phyloP scores from a whole-genome alignment of 495 filamentous ascomycete species.

The Opeltia flavorubescens region DNA sequence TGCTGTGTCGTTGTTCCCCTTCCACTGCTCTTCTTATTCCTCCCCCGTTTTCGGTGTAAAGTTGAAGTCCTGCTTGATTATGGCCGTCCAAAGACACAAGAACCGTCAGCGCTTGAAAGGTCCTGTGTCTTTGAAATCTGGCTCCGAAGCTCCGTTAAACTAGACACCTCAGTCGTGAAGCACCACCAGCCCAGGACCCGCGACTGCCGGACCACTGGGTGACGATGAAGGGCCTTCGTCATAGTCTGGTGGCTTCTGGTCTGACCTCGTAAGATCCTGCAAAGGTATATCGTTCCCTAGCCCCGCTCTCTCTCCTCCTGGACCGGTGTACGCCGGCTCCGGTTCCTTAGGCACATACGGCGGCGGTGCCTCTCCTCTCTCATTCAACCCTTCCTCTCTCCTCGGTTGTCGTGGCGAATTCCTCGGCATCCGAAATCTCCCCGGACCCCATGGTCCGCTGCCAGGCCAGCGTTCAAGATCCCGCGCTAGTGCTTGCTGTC shows the following conservation, averaged over 20 bases:
- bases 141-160: too few relatives aligned
- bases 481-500: conserved; percentile 10
- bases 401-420: not conserved
- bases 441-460: not conserved
- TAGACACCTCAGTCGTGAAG: not conserved
- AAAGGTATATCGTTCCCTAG: not conserved
- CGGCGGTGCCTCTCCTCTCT: conserved; percentile 43
- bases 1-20: too few relatives aligned
- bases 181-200: not conserved
- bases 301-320: conserved; percentile 1
- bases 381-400: conserved; percentile 37
- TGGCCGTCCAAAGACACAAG: too few relatives aligned
- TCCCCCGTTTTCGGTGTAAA: too few relatives aligned
- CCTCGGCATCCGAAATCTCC: conserved; percentile 2
- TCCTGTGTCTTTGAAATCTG: too few relatives aligned
- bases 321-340: conserved; percentile 6
- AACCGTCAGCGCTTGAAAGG: too few relatives aligned
- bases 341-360: conserved; percentile 29
- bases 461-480: conserved; percentile 3
- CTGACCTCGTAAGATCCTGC: not conserved
- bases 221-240: conserved; percentile 1
- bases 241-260: conserved; percentile 16
- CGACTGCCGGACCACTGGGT: not conserved
- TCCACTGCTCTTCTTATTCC: too few relatives aligned
- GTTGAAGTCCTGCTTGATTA: too few relatives aligned